A percentile compares a stretch with the other conserved stretches of the same genome.
Evolutionary conservation across 805 yeast genomes (phyloP).

Genomic region (Scheffersomyces stipitis): DNA sequence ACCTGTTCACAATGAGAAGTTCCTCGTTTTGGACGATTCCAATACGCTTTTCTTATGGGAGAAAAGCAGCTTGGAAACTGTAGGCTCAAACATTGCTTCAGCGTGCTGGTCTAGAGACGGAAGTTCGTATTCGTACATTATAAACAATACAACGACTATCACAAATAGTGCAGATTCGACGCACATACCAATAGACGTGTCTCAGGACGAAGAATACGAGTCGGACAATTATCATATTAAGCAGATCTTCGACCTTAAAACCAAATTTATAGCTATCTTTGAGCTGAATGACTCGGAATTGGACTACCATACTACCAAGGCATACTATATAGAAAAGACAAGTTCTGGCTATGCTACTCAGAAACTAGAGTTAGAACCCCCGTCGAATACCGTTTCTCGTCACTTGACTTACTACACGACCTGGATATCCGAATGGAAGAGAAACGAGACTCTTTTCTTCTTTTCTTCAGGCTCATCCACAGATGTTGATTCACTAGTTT

Average conservation of each 20-base stretch:
- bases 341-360: constrained; percentile 1
- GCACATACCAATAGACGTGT: constrained; percentile 4
- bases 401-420: constrained; percentile 45
- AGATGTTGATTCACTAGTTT: constrained; percentile 49
- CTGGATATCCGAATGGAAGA: constrained; percentile 41
- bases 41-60: constrained; percentile 13
- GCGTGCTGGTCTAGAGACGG: constrained; percentile 17
- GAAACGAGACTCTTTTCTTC: constrained; percentile 29
- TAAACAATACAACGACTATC: background rate
- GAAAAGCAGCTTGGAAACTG: constrained; percentile 3
- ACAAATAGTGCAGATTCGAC: background rate
- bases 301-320: constrained; percentile 30
- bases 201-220: constrained; percentile 16
- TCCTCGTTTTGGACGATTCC: constrained; percentile 14
- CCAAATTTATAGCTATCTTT: constrained; percentile 21
- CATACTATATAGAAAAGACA: constrained; percentile 17
- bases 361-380: background rate
- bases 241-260: background rate
- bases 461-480: constrained; percentile 64
- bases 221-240: constrained; percentile 13
- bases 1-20: constrained; percentile 12
- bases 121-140: constrained; percentile 14
- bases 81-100: constrained; percentile 3
- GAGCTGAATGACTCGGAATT: constrained; percentile 21
- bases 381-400: constrained; percentile 36